Evolutionary conservation across 2,329 filamentous ascomycete genomes (phyloP), one percentile per base, ranked within the genome.

Genomic region (Dactylellina parvicollis): DNA sequence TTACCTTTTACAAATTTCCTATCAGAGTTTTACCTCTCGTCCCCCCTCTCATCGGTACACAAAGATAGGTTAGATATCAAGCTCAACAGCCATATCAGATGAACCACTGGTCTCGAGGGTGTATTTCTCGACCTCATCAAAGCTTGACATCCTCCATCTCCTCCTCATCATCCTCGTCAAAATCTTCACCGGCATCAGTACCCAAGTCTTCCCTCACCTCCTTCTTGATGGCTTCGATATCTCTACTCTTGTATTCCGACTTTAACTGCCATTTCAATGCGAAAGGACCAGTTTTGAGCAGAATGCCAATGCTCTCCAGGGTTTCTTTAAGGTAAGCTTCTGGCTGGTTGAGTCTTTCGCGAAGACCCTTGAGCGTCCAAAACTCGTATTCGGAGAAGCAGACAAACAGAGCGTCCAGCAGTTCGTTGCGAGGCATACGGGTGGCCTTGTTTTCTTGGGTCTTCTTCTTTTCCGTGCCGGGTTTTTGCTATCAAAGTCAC

Each of bases 291-390:
- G 88, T 89, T 80, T 92, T 91, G 79, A 96, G 89, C 73, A 96
- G 82, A 18, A 90, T 87, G 0, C 92, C 94, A 71, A 98, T 87
- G 79, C 92, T 88, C 75, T 93, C 90, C 76, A 99, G 82, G 0
- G 89, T 90, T 79, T 95, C 88, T 61, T 94, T 92, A 74, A 99
- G 86, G 80, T 93, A 98, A n/a, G 90, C 89, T 80, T 98, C 95
- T 1, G 95, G 95, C 82, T 99, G 95, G 71, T 89, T 87, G 38
- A 96, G 86, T 73, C 86, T 84, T 55, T 88, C 85, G 75, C 92
- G 92, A 77, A 99, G 86, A 3, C 90, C 87, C 79, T 92, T 93
- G 85, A 98, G 91, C n/a, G 90, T 89, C 93, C 94, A 99, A 81
- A 95, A 98, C 77, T 89, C 88, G 84, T 90, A 96, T 78, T 90